Evolutionary conservation across 495 filamentous ascomycete species (phyloP), one percentile per base, ranked within the genome.

Genomic region (Hypoxylon fragiforme): DNA sequence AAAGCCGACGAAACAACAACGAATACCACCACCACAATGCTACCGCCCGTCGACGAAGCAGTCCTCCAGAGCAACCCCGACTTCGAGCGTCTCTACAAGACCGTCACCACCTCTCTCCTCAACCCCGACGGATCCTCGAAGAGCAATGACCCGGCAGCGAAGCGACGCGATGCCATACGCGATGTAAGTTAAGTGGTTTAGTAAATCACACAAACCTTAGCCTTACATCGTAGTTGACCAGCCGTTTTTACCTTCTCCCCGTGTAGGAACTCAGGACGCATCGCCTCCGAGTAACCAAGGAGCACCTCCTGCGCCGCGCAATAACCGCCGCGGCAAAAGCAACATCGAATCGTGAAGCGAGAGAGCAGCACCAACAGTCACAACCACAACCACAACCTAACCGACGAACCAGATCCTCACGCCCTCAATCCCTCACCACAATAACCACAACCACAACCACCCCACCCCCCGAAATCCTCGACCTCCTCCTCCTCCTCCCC

Each of bases 101-200:
- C 78, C 13, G 60, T 89, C 5, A 84, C 84, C 0, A 77, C 71
- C 1, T 76, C 70, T 0, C 63, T 86, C 6, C 72, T 89, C 18
- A 83, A 85, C 49, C 67, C 78, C 0, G 79, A 86, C 75, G 84
- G 79, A 11, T 85, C 84, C 11, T 86, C 83, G 0, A 80, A 77
- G 57, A 50, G 47, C 5, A 72, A 77, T 26, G 70, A 82, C 49
- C 68, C 74, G 43, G 65, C 73, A 3, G 75, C 77, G 32, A 80
- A 84, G 35, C 76, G 78, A 50, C 78, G 80, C 19, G 68, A 75
- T 68, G 74, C 70, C 16, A 73, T 81, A 19, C 63, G 66, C 14
- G 75, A 83, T 62, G 85, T 87, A 68, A 12, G 63, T 48, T 19
- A 49, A n/a, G 22, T 30, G n/a, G n/a, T n/a, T n/a, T n/a, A n/a